Evolutionary conservation across 2,329 filamentous ascomycete species (phyloP), one percentile per base, ranked within the genome.

Genomic region (Onygenales sp.): DNA sequence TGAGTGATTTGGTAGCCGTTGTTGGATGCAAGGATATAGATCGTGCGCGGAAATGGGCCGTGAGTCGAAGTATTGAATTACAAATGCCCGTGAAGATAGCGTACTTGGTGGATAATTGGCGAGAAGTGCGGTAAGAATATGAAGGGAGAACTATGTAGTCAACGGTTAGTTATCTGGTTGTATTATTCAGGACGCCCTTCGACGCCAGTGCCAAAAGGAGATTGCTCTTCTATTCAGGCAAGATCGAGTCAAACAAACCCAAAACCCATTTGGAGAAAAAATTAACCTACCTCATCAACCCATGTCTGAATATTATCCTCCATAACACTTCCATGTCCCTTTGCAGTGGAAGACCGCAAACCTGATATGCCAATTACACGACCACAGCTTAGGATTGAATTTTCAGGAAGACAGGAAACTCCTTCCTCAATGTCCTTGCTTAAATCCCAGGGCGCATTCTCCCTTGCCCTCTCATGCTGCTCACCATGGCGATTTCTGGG

Each of bases 51-150:
- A 45, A 27, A 55, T 17, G 3, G 49, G 39, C 2, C 50, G 54
- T 10, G 45, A 48, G 8, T 55, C 54, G 21, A 51, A 55, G 32
- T 55, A 59, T 43, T 58, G 56, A 13, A 59, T 50, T 21, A 59
- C 46, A 36, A 58, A 49, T 13, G 50, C 58, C 35, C 51, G 45
- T 53, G 56, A 49, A 6, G 21, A 31, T 11, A 8, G 10, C 36
- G 7, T n/a, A 32, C 8, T 8, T 17, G 10, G 9, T 4, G 35
- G 51, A 35, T 17, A 33, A 36, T 52, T 52, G 41, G 32, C 46
- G 32, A 51, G 27, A 27, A 14, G 41, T n/a, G 21, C 45, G 45
- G 31, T 38, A 35, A 50, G 33, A 32, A 45, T 51, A 5, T 51
- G 21, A 9, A 54, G 36, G 11, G 51, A 48, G 14, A 53, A 35